These are phyloP conservation scores for Kuraishia ogatae DNA, from an alignment of 805 yeast species.

Conservation along the genomic window DNA sequence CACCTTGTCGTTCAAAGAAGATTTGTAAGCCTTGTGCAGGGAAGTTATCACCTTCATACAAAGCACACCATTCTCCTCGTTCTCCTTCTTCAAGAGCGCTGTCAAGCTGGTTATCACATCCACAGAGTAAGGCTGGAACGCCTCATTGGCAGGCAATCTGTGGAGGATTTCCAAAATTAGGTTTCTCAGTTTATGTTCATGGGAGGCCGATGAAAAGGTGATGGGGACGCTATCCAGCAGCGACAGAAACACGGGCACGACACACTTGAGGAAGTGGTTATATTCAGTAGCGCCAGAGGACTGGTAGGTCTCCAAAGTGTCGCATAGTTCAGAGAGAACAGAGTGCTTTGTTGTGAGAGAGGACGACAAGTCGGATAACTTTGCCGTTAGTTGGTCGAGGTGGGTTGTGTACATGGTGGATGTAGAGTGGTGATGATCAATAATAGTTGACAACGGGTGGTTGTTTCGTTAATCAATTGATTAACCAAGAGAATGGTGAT, in stretches of 20 bases:
- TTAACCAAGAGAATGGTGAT: too few species aligned
- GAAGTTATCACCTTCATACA: conserved; percentile 84
- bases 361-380: conserved; percentile 44
- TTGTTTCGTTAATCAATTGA: too few species aligned
- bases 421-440: too few species aligned
- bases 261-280: conserved; percentile 58
- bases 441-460: too few species aligned
- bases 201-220: conserved; percentile 55
- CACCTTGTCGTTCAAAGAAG: conserved; percentile 57
- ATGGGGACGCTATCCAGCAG: conserved; percentile 62
- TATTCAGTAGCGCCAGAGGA: conserved; percentile 61
- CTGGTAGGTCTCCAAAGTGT: conserved; percentile 76
- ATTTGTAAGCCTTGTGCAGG: conserved; percentile 77
- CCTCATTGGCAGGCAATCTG: conserved; percentile 75
- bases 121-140: conserved; percentile 62
- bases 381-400: conserved; percentile 58
- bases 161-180: conserved; percentile 72
- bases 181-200: conserved; percentile 73
- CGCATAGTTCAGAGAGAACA: conserved; percentile 73
- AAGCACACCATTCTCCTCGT: conserved; percentile 91
- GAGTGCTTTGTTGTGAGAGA: conserved; percentile 59
- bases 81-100: conserved; percentile 59
- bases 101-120: conserved; percentile 53
- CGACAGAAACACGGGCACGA: conserved; percentile 62
- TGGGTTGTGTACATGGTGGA: conserved; percentile 37